phyloP scores from a whole-genome alignment of 176 grass and related monocot species.

The Hyparrhenia diplandra region DNA sequence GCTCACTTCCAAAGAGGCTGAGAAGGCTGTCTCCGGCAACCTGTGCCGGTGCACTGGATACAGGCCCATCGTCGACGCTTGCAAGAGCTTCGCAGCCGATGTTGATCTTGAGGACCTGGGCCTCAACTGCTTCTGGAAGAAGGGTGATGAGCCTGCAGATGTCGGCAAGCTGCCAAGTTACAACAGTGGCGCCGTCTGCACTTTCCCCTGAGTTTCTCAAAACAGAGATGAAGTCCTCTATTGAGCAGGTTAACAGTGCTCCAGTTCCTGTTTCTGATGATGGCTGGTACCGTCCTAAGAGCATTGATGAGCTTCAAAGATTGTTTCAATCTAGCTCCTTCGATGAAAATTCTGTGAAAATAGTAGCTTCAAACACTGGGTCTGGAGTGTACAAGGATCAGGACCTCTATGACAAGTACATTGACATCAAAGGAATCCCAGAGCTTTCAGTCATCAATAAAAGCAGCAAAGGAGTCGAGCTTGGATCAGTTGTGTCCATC shows the following conservation, averaged over 20 bases:
- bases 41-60: conserved; percentile 83
- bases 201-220: conserved; percentile 82
- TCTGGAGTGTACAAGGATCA: conserved; percentile 78
- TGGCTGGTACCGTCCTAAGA: conserved; percentile 57
- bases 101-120: conserved; percentile 89
- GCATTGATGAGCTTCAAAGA: conserved; percentile 47
- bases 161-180: conserved; percentile 44
- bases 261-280: neutral
- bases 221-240: conserved; percentile 53
- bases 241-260: neutral
- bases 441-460: conserved; percentile 51
- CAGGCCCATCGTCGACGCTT: conserved; percentile 67
- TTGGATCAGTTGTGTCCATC: conserved; percentile 72
- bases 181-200: conserved; percentile 9
- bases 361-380: conserved; percentile 71
- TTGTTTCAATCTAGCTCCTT: conserved; percentile 40
- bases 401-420: conserved; percentile 49
- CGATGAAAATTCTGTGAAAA: conserved; percentile 40
- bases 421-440: conserved; percentile 61
- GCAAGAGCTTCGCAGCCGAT: conserved; percentile 77
- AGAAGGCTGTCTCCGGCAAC: conserved; percentile 66
- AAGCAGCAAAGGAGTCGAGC: conserved; percentile 48
- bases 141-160: conserved; percentile 27
- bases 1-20: conserved; percentile 60
- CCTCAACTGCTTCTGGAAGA: conserved; percentile 77